Percentiles rank a stretch among this genome's conserved stretches.
Evolutionary conservation across 371 early-diverging fungal species (phyloP).

Genomic region (Mortierella sp.): DNA sequence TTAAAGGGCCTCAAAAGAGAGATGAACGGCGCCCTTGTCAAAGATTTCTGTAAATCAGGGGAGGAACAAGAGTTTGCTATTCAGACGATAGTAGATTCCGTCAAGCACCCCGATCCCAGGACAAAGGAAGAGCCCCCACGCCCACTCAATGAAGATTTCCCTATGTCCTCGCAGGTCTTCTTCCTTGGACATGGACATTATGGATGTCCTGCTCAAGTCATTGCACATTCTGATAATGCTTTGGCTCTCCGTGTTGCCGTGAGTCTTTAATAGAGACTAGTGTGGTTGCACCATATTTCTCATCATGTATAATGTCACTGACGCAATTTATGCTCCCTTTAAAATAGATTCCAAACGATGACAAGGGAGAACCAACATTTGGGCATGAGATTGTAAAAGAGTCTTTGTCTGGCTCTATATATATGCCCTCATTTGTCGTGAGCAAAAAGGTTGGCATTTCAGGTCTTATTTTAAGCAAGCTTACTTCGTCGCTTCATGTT

Average conservation of each 20-base stretch:
- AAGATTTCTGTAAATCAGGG: constrained; percentile 81
- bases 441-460: constrained; percentile 72
- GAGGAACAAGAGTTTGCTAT: constrained; percentile 75
- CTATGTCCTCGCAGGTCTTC: constrained; percentile 74
- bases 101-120: constrained; percentile 79
- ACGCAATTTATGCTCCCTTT: neutral
- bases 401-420: constrained; percentile 58
- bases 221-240: constrained; percentile 64
- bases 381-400: constrained; percentile 65
- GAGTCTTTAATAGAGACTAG: constrained; percentile 36
- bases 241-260: constrained; percentile 60
- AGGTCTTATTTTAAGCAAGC: constrained; percentile 77
- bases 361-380: constrained; percentile 65
- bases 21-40: constrained; percentile 86
- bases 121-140: constrained; percentile 69
- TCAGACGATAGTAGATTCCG: constrained; percentile 75
- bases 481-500: constrained; percentile 86
- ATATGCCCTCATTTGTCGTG: constrained; percentile 76
- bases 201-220: constrained; percentile 83
- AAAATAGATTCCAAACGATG: constrained; percentile 34
- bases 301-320: neutral
- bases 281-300: neutral
- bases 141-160: constrained; percentile 74
- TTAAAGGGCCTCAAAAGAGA: constrained; percentile 80
- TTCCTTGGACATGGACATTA: constrained; percentile 77